These are phyloP conservation scores for Daldinia decipiens DNA, from an alignment of 495 filamentous ascomycete species.

Conservation along the genomic window DNA sequence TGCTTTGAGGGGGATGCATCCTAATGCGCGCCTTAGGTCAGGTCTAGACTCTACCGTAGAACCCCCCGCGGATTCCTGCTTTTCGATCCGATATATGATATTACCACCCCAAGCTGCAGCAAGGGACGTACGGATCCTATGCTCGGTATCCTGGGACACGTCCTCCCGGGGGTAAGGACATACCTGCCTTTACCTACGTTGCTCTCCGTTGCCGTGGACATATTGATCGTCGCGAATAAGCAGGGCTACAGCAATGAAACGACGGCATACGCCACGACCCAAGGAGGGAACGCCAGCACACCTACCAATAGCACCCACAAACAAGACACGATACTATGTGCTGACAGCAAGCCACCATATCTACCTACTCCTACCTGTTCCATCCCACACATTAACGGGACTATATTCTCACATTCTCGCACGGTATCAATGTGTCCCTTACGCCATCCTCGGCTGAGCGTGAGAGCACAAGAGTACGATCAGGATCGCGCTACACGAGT, in stretches of 20 bases:
- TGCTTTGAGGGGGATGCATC: constrained; percentile 32
- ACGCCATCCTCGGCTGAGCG: background rate
- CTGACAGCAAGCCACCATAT: background rate
- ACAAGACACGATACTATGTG: background rate
- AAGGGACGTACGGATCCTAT: constrained; percentile 8
- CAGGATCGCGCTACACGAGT: constrained; percentile 9
- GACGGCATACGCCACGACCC: background rate
- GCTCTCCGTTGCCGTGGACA: background rate
- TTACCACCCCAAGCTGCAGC: constrained; percentile 1
- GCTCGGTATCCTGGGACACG: background rate
- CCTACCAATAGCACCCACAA: background rate
- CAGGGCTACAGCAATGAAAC: constrained; percentile 6
- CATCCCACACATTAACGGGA: background rate
- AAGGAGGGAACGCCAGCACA: background rate
- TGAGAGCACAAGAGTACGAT: background rate
- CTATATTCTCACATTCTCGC: background rate
- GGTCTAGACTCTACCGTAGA: constrained; percentile 15
- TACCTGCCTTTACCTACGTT: no score
- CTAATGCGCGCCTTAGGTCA: background rate
- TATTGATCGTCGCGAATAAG: background rate
- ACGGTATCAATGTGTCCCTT: background rate
- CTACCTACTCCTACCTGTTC: background rate
- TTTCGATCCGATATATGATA: constrained; percentile 15
- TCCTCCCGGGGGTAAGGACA: background rate
- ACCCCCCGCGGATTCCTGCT: background rate